A percentile compares a stretch with the other conserved stretches of the same genome.
phyloP scores from a whole-genome alignment of 2,329 filamentous ascomycete species.

The Colletotrichum sp. region DNA sequence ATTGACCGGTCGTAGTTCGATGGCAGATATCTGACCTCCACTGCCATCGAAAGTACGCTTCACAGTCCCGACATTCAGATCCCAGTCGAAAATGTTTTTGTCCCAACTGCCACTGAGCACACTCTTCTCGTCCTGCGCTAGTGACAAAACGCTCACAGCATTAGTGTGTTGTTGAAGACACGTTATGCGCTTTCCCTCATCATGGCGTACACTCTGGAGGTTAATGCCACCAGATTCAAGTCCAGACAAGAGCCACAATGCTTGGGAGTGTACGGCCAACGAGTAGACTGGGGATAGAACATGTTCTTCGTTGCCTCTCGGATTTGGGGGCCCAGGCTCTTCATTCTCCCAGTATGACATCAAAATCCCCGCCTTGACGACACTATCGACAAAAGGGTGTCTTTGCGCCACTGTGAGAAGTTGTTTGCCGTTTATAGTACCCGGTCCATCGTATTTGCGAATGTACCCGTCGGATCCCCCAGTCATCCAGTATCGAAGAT shows the following conservation, averaged over 20 bases:
- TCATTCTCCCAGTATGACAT: conserved; percentile 99
- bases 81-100: conserved; percentile 93
- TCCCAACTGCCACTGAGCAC: conserved; percentile 96
- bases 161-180: conserved; percentile 85
- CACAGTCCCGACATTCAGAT: conserved; percentile 83
- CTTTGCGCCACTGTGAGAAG: conserved; percentile 93
- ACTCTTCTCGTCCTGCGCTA: conserved; percentile 84
- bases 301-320: conserved; percentile 60
- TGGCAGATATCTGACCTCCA: conserved; percentile 83
- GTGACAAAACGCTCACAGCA: conserved; percentile 84
- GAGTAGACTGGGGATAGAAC: conserved; percentile 91
- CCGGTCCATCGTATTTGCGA: conserved; percentile 93
- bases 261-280: conserved; percentile 86
- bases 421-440: conserved; percentile 93
- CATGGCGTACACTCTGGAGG: conserved; percentile 89
- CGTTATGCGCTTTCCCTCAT: conserved; percentile 89
- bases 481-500: conserved; percentile 93
- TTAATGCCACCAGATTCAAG: conserved; percentile 92
- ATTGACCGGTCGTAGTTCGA: conserved; percentile 83
- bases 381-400: conserved; percentile 96
- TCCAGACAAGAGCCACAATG: conserved; percentile 89
- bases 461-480: conserved; percentile 96
- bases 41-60: conserved; percentile 78
- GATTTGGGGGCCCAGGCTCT: conserved; percentile 59
- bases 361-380: conserved; percentile 91